Evolutionary conservation across 2,329 filamentous ascomycete genomes (phyloP).

Genomic region (Talaromyces sp.): DNA sequence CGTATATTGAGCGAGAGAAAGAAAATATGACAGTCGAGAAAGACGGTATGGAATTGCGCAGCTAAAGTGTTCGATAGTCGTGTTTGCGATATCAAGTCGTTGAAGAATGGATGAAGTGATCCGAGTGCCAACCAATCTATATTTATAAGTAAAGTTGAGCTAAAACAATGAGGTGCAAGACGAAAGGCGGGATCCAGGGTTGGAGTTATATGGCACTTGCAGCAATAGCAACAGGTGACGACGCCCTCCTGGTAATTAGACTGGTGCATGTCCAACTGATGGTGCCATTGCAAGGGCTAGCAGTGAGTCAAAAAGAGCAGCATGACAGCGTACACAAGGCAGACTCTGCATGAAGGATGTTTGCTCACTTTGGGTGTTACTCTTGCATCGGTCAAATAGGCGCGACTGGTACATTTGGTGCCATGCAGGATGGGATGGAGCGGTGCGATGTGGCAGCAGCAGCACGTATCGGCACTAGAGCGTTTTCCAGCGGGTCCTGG

Average conservation of each 20-base stretch:
- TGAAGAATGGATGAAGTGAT: not conserved
- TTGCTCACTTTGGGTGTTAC: conserved; percentile 15
- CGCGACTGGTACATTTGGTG: conserved; percentile 18
- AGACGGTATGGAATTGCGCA: not conserved
- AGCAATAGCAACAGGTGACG: conserved; percentile 25
- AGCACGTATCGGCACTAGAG: not conserved
- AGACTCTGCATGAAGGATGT: conserved; percentile 29
- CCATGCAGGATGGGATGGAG: conserved; percentile 18
- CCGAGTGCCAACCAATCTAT: conserved; percentile 5
- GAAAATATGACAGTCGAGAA: not conserved
- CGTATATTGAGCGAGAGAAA: conserved; percentile 4
- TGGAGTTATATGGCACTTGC: conserved; percentile 16
- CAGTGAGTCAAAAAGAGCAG: conserved; percentile 19
- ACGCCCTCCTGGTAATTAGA: conserved; percentile 26
- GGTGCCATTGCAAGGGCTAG: conserved; percentile 26
- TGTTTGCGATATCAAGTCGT: conserved; percentile 7
- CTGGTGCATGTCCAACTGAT: conserved; percentile 26
- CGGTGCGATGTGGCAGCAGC: conserved; percentile 15
- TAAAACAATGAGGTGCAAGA: not conserved
- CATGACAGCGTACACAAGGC: conserved; percentile 35
- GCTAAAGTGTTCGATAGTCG: not conserved
- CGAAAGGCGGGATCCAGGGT: conserved; percentile 9
- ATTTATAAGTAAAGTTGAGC: conserved; percentile 10
- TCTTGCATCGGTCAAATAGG: conserved; percentile 18
- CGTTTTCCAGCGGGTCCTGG: conserved; percentile 14